Base-by-base conservation (phyloP, 208 protist species). In the Plasmodiophora brassicae region DNA sequence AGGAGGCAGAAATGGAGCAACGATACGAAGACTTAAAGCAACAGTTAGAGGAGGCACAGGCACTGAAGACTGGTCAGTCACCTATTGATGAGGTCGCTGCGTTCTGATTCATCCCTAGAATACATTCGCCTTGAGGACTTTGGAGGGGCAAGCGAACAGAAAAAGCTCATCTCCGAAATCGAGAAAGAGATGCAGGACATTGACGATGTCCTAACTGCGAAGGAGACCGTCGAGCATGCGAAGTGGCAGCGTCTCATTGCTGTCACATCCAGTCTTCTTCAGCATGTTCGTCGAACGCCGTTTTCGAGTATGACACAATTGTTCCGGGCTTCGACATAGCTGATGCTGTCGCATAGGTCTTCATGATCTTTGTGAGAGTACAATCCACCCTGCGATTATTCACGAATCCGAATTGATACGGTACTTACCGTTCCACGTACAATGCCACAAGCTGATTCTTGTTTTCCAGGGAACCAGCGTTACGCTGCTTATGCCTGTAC, bases 141-240 rank as follows among this genome's bases (percentile, higher is more conserved):
- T 78, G n/a, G 41, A 14, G 65, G 41, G 41, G 65, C 65, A n/a
- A 38, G n/a, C 5, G 65, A 78, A 38, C 5, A 78, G n/a, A 78
- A 32, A 5, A 78, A 32, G 32, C 65, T 78, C 41, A 78, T 78
- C 5, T 5, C 65, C 5, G 20, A 44, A 78, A 78, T 78, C 65
- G 65, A 78, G 41, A 78, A 32, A 14, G 65, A 78, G n/a, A 78
- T 78, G 65, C 32, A 78, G 32, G 32, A 78, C 10, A 78, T 78
- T 32, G 65, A 78, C n/a, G 5, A n/a, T 8, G 65, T 44, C 32
- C n/a, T 78, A 32, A 32, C 14, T 78, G 32, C 65, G 5, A 78
- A 78, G 41, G 65, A 78, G 5, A 5, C n/a, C 41, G 14, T 38
- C 14, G n/a, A 44, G 10, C 65, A 78, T 36, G 41, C 20, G 5